phyloP scores from a whole-genome alignment of 345 rosid genomes.

The Jatropha curcas region DNA sequence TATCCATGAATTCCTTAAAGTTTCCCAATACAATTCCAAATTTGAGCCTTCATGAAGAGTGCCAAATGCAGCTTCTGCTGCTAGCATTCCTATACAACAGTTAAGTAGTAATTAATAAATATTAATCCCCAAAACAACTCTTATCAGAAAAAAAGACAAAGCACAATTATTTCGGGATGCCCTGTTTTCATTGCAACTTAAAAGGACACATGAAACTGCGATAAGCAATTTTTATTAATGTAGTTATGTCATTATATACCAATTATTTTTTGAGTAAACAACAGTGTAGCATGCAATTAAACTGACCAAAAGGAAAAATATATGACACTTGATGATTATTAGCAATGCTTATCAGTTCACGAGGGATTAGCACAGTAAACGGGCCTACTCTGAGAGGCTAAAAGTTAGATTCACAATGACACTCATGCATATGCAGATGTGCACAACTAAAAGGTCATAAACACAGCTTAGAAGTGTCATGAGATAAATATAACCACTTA shows the following conservation, averaged over 20 bases:
- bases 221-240: background rate
- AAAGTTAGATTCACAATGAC: too few relatives aligned
- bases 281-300: background rate
- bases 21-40: conserved; percentile 75
- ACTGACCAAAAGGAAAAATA: too few relatives aligned
- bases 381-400: too few relatives aligned
- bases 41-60: conserved; percentile 51
- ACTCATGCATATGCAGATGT: too few relatives aligned
- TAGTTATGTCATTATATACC: background rate
- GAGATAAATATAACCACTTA: too few relatives aligned
- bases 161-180: background rate
- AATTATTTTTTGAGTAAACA: background rate
- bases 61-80: conserved; percentile 88
- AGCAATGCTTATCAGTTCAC: background rate
- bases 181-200: background rate
- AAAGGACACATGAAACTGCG: too few relatives aligned
- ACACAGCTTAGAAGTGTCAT: too few relatives aligned
- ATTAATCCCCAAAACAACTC: background rate
- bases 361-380: too few relatives aligned
- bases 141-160: background rate
- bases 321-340: background rate
- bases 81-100: conserved; percentile 76
- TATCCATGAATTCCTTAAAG: conserved; percentile 74
- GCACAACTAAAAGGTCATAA: too few relatives aligned
- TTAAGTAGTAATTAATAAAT: conserved; percentile 1